Conservation (phyloP, 2,329 filamentous ascomycete species). For the Ophiosphaerella narmari region DNA sequence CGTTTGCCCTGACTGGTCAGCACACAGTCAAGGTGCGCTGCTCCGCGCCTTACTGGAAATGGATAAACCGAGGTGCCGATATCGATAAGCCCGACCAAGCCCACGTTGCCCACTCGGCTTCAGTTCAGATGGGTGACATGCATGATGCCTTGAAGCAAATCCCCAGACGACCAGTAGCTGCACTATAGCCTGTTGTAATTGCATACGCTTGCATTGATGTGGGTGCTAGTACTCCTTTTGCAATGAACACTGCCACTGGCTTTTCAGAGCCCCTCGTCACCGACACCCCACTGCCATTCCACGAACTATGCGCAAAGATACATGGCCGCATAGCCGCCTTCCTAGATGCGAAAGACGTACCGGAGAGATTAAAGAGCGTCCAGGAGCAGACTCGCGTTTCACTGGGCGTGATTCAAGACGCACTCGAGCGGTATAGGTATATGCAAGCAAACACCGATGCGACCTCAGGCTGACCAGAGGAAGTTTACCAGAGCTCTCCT, state of each 20-base stretch:
- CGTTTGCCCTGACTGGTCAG: constrained; percentile 15
- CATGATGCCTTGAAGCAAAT: constrained; percentile 28
- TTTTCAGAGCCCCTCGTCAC: constrained; percentile 42
- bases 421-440: constrained; percentile 75
- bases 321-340: constrained; percentile 68
- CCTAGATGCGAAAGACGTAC: constrained; percentile 62
- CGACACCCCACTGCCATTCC: constrained; percentile 54
- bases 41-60: constrained; percentile 17
- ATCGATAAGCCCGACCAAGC: constrained; percentile 21
- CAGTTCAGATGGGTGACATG: constrained; percentile 17
- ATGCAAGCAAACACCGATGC: constrained; percentile 32
- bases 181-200: constrained; percentile 16
- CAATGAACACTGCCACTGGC: constrained; percentile 43
- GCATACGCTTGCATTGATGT: constrained; percentile 37
- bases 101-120: constrained; percentile 17
- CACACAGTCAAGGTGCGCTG: not conserved
- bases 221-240: constrained; percentile 35
- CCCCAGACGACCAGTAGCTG: constrained; percentile 21
- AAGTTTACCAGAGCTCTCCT: constrained; percentile 77
- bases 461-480: constrained; percentile 6
- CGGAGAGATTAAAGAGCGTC: constrained; percentile 63
- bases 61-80: constrained; percentile 20
- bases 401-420: constrained; percentile 73
- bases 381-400: constrained; percentile 77
- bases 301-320: constrained; percentile 55